phyloP scores from a whole-genome alignment of 371 early-diverging fungal species.

The Chytridium lagenaria region DNA sequence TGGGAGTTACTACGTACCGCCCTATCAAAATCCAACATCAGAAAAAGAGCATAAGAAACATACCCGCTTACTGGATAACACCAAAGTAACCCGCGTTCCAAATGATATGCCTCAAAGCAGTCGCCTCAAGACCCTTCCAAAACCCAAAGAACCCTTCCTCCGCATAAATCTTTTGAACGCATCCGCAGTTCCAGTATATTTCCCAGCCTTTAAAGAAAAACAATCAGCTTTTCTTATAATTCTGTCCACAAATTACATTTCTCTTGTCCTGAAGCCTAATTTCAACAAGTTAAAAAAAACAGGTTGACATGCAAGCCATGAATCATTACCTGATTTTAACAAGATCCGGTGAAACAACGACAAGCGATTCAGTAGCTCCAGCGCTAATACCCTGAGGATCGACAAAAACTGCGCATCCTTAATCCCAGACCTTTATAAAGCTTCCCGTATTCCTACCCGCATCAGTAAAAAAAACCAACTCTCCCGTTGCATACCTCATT shows the following conservation, averaged over 20 bases:
- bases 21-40: too few species aligned
- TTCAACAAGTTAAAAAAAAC: constrained; percentile 71
- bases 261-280: constrained; percentile 69
- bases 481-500: constrained; percentile 64
- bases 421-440: constrained; percentile 46
- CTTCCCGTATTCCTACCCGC: constrained; percentile 40
- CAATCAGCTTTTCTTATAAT: constrained; percentile 50
- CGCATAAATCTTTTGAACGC: constrained; percentile 67
- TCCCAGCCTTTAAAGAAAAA: constrained; percentile 59
- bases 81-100: constrained; percentile 85
- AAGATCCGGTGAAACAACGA: constrained; percentile 92
- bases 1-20: constrained; percentile 68
- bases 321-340: constrained; percentile 85
- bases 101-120: constrained; percentile 91
- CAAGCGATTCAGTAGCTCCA: constrained; percentile 89
- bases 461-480: background rate
- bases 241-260: constrained; percentile 35
- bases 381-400: constrained; percentile 92
- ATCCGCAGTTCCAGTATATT: constrained; percentile 62
- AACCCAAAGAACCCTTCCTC: constrained; percentile 84
- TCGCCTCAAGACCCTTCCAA: constrained; percentile 93
- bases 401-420: constrained; percentile 61
- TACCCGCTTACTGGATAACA: constrained; percentile 71
- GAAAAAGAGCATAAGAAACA: too few species aligned
- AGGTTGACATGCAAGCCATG: constrained; percentile 19